A percentile compares a stretch with the other conserved stretches of the same genome.
Evolutionary conservation across 2,329 filamentous ascomycete genomes (phyloP).

Genomic region (Colletotrichum tropicicola): DNA sequence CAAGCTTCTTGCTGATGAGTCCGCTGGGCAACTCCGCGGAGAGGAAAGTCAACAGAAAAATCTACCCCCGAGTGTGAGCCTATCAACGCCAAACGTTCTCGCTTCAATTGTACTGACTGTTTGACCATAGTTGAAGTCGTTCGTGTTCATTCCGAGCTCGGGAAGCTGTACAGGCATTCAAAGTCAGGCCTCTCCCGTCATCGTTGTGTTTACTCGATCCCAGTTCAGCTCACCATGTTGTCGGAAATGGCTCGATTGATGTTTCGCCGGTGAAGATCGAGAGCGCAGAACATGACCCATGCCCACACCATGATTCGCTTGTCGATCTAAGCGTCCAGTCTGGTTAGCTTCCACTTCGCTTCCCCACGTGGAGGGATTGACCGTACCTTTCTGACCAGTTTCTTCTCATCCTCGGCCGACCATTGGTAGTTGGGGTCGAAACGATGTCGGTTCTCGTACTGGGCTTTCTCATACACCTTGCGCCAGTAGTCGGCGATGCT

Average conservation of each 20-base stretch:
- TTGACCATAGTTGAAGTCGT: slow-evolving; percentile 55
- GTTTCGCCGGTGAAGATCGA: slow-evolving; percentile 56
- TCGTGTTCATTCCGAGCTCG: slow-evolving; percentile 51
- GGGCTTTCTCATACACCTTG: slow-evolving; percentile 61
- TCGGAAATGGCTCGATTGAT: slow-evolving; percentile 53
- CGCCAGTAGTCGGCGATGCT: slow-evolving; percentile 62
- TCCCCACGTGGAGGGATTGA: not conserved
- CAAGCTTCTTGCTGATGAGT: slow-evolving; percentile 59
- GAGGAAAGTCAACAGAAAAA: slow-evolving; percentile 54
- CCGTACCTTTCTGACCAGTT: slow-evolving; percentile 52
- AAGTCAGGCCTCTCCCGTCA: not conserved
- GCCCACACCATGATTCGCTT: slow-evolving; percentile 44
- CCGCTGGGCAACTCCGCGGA: slow-evolving; percentile 58
- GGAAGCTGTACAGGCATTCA: slow-evolving; percentile 36
- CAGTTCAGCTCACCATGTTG: slow-evolving; percentile 40
- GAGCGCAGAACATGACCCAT: slow-evolving; percentile 58
- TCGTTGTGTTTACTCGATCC: not conserved
- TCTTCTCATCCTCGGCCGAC: slow-evolving; percentile 57
- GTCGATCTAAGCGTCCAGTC: slow-evolving; percentile 52
- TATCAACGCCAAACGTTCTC: not conserved
- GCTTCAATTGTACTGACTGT: slow-evolving; percentile 36
- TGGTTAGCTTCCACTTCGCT: slow-evolving; percentile 21
- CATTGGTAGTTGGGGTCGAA: slow-evolving; percentile 60
- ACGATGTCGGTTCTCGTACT: slow-evolving; percentile 69
- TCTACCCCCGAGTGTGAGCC: slow-evolving; percentile 36